phyloP scores from a whole-genome alignment of 2,329 filamentous ascomycete genomes.

The Fusarium sp. region DNA sequence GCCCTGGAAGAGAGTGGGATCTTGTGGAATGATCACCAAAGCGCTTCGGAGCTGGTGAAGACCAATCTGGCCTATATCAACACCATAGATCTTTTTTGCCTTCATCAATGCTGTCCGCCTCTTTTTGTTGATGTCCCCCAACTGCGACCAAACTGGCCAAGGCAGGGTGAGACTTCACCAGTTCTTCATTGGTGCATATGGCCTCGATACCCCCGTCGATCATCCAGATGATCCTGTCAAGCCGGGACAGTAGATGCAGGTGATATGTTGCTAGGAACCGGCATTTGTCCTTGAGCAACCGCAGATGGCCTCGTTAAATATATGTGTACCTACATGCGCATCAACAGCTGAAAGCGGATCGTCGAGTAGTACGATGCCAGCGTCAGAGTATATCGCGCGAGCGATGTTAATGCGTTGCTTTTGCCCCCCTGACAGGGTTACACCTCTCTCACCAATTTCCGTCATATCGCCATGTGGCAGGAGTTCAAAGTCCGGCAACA shows the following conservation, averaged over 20 bases:
- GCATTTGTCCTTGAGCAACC: background rate
- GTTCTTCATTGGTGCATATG: background rate
- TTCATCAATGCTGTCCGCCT: background rate
- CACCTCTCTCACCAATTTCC: background rate
- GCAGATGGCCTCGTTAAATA: background rate
- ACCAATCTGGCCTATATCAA: slow-evolving; percentile 78
- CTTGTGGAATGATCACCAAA: slow-evolving; percentile 82
- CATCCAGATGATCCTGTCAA: background rate
- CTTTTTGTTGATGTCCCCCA: background rate
- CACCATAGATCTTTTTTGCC: slow-evolving; percentile 72
- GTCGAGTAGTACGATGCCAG: background rate
- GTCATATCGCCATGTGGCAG: background rate
- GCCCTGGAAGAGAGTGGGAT: slow-evolving; percentile 79
- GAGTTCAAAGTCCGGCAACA: background rate
- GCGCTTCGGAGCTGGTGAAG: slow-evolving; percentile 75
- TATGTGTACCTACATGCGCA: background rate
- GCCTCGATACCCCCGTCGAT: background rate
- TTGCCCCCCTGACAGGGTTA: background rate
- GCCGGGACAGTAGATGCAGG: background rate
- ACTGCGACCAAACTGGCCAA: background rate
- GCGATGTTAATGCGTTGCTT: background rate
- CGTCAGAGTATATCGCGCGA: background rate
- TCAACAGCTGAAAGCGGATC: background rate
- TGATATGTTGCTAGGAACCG: background rate
- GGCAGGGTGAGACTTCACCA: background rate